These are phyloP conservation scores for Phytophthora fragariaefolia DNA, from an alignment of 352 stramenopile species.

Conservation along the genomic window DNA sequence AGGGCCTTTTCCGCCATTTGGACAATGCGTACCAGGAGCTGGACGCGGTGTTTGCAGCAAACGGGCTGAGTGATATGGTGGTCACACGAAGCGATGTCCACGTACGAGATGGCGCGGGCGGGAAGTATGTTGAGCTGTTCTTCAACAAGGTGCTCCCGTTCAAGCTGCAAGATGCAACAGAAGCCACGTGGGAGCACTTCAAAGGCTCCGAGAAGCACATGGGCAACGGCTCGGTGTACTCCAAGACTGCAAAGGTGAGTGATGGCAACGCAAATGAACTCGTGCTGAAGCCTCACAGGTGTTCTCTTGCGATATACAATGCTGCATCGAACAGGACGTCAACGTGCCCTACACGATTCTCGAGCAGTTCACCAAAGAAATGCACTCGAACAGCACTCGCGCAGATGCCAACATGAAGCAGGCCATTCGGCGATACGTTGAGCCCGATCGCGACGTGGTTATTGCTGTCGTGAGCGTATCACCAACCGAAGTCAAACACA, in stretches of 20 bases:
- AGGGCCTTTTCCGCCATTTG: conserved; percentile 31
- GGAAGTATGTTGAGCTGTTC: conserved; percentile 43
- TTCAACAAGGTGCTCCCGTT: conserved; percentile 54
- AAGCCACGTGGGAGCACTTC: conserved; percentile 46
- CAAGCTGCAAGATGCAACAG: conserved; percentile 34
- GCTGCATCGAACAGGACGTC: conserved; percentile 28
- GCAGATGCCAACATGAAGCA: conserved; percentile 40
- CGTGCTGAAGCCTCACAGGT: not conserved
- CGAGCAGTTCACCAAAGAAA: conserved; percentile 42
- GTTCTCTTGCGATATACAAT: not conserved
- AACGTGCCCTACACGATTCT: conserved; percentile 39
- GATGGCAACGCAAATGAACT: not conserved
- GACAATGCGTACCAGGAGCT: conserved; percentile 37
- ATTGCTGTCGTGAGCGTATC: conserved; percentile 39
- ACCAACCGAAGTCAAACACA: conserved; percentile 37
- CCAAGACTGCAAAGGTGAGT: conserved; percentile 36
- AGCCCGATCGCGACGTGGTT: conserved; percentile 39
- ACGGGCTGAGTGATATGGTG: conserved; percentile 34
- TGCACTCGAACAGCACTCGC: conserved; percentile 27
- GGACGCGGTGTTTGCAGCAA: conserved; percentile 32
- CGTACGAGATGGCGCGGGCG: conserved; percentile 31
- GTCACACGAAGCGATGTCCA: conserved; percentile 35
- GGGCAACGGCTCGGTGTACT: conserved; percentile 38
- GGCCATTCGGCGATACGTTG: conserved; percentile 37
- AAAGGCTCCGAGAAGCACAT: conserved; percentile 36